phyloP scores from a whole-genome alignment of 805 yeast species.

The Pichia thaimueangensis region DNA sequence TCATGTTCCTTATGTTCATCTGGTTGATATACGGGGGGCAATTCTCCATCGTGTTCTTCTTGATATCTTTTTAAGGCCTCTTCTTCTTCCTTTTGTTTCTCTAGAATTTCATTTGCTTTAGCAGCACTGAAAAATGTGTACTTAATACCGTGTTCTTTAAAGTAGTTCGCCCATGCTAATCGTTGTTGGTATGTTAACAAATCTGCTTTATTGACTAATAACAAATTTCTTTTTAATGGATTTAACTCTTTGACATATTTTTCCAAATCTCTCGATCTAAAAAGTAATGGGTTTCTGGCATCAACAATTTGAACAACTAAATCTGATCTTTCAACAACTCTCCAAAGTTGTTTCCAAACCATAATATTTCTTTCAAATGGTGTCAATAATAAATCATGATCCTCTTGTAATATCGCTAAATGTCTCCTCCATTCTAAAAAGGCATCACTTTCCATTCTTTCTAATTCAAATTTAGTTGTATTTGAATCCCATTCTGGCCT shows the following conservation, averaged over 20 bases:
- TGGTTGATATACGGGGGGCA: slow-evolving; percentile 9
- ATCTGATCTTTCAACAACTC: slow-evolving; percentile 94
- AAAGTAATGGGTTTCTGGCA: slow-evolving; percentile 88
- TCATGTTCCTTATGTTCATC: not conserved
- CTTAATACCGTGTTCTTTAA: slow-evolving; percentile 58
- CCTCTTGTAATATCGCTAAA: slow-evolving; percentile 78
- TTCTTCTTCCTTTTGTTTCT: slow-evolving; percentile 47
- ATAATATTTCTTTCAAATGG: slow-evolving; percentile 96
- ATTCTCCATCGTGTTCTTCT: slow-evolving; percentile 13
- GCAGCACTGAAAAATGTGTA: slow-evolving; percentile 93
- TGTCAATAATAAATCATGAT: slow-evolving; percentile 77
- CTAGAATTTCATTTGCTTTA: slow-evolving; percentile 69
- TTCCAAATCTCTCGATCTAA: slow-evolving; percentile 81
- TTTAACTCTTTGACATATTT: slow-evolving; percentile 72
- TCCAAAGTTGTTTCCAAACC: slow-evolving; percentile 98
- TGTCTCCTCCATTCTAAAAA: slow-evolving; percentile 93
- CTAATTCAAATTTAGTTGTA: slow-evolving; percentile 71
- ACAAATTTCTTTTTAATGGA: slow-evolving; percentile 67
- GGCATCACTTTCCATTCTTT: slow-evolving; percentile 81
- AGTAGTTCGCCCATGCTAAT: slow-evolving; percentile 80
- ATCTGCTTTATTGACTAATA: slow-evolving; percentile 92
- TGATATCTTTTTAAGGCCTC: slow-evolving; percentile 15
- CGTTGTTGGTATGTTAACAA: slow-evolving; percentile 73
- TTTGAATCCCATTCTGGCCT: slow-evolving; percentile 79
- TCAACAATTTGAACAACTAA: slow-evolving; percentile 95